These are phyloP conservation scores for Calycina marina DNA, from an alignment of 2,329 filamentous ascomycete genomes.

Conservation along the genomic window DNA sequence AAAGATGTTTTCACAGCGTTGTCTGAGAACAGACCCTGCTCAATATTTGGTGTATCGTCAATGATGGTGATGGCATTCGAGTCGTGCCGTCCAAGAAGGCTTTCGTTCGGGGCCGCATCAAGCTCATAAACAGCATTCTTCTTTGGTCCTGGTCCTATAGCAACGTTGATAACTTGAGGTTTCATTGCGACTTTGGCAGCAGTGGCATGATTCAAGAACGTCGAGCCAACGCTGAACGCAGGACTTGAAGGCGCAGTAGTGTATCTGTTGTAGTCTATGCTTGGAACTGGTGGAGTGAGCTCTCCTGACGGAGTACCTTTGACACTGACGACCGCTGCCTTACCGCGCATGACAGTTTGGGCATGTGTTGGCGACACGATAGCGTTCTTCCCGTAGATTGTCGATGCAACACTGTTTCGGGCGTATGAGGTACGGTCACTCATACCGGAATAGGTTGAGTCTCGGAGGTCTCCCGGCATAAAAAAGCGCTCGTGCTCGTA, in stretches of 20 bases:
- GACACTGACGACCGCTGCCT: conserved; percentile 86
- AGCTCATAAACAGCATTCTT: conserved; percentile 1
- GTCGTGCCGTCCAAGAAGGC: conserved; percentile 21
- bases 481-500: conserved; percentile 82
- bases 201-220: conserved; percentile 51
- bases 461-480: conserved; percentile 75
- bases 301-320: conserved; percentile 42
- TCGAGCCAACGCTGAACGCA: conserved; percentile 52
- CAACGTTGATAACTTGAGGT: conserved; percentile 46
- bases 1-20: conserved; percentile 29
- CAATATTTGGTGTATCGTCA: conserved; percentile 33
- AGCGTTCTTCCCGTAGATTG: conserved; percentile 84
- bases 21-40: conserved; percentile 46
- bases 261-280: conserved; percentile 52
- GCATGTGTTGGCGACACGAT: conserved; percentile 66
- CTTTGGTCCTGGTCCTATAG: conserved; percentile 30
- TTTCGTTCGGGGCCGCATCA: conserved; percentile 8
- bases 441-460: conserved; percentile 76
- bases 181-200: conserved; percentile 40
- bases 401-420: conserved; percentile 71
- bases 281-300: conserved; percentile 55
- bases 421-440: conserved; percentile 48
- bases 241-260: conserved; percentile 36
- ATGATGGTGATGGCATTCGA: conserved; percentile 34
- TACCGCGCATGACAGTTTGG: conserved; percentile 74